Base-by-base conservation (phyloP, 2,329 filamentous ascomycete species). In the Colletotrichum nymphaeae region DNA sequence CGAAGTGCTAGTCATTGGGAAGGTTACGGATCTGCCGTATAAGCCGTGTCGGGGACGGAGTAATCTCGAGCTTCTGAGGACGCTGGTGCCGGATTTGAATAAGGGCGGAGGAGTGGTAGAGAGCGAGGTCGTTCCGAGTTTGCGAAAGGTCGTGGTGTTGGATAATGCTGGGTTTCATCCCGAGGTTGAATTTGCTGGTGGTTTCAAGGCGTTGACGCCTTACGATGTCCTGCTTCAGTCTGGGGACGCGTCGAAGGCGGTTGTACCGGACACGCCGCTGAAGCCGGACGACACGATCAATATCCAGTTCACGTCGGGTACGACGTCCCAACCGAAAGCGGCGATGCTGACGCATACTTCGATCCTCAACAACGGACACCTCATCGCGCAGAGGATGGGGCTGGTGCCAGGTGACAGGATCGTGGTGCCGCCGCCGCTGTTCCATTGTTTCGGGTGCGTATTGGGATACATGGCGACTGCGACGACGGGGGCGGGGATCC, bases 281-380 rank as follows among this genome's bases (percentile, higher is more conserved):
- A 76, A 86, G 19, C 86, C 91, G 0, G 81, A 89, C 74, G 96
- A 98, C 63, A 91, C 93, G 2, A 92, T 97, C 76, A 98, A 98
- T 80, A 98, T 98, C 76, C 96, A 98, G 82, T 98, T 98, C 85
- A 99, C 97, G 0, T 96, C 93, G 0, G 97, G 96, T n/a, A 98
- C 97, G 0, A 98, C 97, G 0, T 94, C 94, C 0, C 87, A 90
- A 78, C 96, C 95, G 26, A 98, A 98, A 84, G 97, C 97, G 0
- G 96, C 96, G 1, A 97, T 95, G 85, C 88, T 99, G 37, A 92
- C 90, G 0, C 96, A 98, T 83, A 89, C 88, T 3, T 92, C 89
- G n/a, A 96, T 98, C 75, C 87, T 99, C 74, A 99, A 98, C 84
- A 98, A 98, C 80, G 97, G 95, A 37, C 88, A 89, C 32, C 90